phyloP scores from a whole-genome alignment of 352 stramenopile genomes.

The Ophiocytium majus region DNA sequence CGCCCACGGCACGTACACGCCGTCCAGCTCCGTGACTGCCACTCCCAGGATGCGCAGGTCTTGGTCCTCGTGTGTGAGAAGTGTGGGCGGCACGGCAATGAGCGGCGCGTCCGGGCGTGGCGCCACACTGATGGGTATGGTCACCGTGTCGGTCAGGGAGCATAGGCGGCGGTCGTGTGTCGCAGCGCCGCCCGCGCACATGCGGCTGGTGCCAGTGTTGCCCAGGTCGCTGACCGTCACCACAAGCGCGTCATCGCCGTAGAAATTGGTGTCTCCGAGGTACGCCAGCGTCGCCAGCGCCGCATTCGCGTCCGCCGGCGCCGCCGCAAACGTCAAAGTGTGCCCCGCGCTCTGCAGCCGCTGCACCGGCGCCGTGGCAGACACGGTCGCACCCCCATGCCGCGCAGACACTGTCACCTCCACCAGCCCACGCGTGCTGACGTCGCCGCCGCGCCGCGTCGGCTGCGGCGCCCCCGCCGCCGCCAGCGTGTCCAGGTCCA shows the following conservation, averaged over 20 bases:
- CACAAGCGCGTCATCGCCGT: constrained; percentile 37
- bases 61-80: constrained; percentile 36
- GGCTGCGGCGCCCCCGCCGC: not conserved
- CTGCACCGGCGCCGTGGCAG: not conserved
- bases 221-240: constrained; percentile 46
- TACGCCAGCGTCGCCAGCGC: constrained; percentile 47
- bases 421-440: constrained; percentile 18
- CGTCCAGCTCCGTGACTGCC: constrained; percentile 38
- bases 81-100: constrained; percentile 17
- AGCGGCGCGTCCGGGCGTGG: constrained; percentile 40
- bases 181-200: constrained; percentile 21
- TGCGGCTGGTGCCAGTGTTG: constrained; percentile 23
- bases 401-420: constrained; percentile 38
- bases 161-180: not conserved
- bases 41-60: constrained; percentile 35
- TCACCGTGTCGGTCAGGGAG: constrained; percentile 35
- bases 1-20: constrained; percentile 15
- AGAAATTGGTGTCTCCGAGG: constrained; percentile 31
- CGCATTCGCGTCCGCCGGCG: constrained; percentile 29
- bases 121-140: constrained; percentile 41
- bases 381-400: not conserved
- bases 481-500: constrained; percentile 29
- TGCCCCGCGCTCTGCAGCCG: not conserved
- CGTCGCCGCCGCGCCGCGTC: not conserved
- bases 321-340: constrained; percentile 34